phyloP scores from a whole-genome alignment of 2,329 filamentous ascomycete species.

The Cephalotrichum gorgonifer region DNA sequence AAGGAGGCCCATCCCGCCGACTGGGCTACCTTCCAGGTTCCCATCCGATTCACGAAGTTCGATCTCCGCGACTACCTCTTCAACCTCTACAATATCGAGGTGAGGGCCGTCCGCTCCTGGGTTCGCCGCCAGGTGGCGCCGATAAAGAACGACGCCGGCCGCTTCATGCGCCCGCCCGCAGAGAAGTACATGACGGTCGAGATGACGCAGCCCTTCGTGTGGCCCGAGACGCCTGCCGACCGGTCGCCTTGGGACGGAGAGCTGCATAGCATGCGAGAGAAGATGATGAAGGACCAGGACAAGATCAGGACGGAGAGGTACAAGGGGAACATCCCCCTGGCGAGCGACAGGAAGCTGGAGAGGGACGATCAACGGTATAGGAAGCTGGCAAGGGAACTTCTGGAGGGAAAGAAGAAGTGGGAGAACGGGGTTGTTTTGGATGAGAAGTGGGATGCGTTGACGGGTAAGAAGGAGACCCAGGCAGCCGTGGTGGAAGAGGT shows the following conservation, averaged over 20 bases:
- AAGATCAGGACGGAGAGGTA: slow-evolving; percentile 13
- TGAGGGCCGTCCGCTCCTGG: slow-evolving; percentile 65
- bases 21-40: slow-evolving; percentile 84
- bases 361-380: slow-evolving; percentile 26
- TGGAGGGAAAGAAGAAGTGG: slow-evolving; percentile 54
- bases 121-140: slow-evolving; percentile 21
- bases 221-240: slow-evolving; percentile 61
- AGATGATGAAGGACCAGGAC: slow-evolving; percentile 27
- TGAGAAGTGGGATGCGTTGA: slow-evolving; percentile 29
- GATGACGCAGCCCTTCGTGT: slow-evolving; percentile 77
- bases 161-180: slow-evolving; percentile 51
- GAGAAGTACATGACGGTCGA: slow-evolving; percentile 94
- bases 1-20: slow-evolving; percentile 62
- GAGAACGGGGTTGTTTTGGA: slow-evolving; percentile 33
- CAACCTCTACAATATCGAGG: slow-evolving; percentile 70
- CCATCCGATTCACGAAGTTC: slow-evolving; percentile 88
- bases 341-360: slow-evolving; percentile 29
- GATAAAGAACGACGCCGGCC: slow-evolving; percentile 39
- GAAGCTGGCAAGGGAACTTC: slow-evolving; percentile 49
- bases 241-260: slow-evolving; percentile 54
- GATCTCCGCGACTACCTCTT: slow-evolving; percentile 92
- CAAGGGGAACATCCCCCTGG: slow-evolving; percentile 19
- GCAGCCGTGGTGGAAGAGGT: slow-evolving; percentile 8
- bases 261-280: slow-evolving; percentile 42
- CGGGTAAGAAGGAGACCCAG: slow-evolving; percentile 16